These are phyloP conservation scores for Salix brachista DNA, from an alignment of 345 rosid species.

Conservation along the genomic window DNA sequence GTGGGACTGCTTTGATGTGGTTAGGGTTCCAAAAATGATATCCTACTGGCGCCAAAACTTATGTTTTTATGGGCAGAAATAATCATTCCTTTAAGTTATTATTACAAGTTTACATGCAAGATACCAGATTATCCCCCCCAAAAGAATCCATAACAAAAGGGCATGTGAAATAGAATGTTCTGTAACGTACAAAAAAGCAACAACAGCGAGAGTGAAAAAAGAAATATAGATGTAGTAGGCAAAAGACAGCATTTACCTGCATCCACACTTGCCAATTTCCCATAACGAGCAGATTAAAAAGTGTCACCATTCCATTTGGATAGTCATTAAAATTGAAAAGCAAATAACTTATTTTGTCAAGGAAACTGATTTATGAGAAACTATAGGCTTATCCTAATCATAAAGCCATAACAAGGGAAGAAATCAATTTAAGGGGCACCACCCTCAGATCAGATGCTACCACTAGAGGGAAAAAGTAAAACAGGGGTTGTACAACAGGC, in stretches of 20 bases:
- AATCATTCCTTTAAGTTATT: too few relatives aligned
- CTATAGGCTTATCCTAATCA: neutral
- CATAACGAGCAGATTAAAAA: conserved; percentile 87
- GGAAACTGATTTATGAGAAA: conserved; percentile 23
- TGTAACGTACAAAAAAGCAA: neutral
- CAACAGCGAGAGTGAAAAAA: neutral
- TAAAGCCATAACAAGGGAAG: neutral
- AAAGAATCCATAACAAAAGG: too few relatives aligned
- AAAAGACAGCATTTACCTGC: conserved; percentile 49
- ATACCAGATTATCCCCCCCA: neutral
- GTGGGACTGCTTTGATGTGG: too few relatives aligned
- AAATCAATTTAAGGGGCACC: neutral
- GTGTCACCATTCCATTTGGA: conserved; percentile 97
- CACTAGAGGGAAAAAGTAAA: neutral
- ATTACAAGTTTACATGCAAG: too few relatives aligned
- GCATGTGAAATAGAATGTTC: neutral
- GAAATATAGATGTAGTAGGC: neutral
- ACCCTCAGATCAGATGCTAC: neutral
- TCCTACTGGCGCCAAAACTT: too few relatives aligned
- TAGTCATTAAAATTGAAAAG: conserved; percentile 93
- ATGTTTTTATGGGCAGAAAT: too few relatives aligned
- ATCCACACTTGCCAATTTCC: conserved; percentile 93
- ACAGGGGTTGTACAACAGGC: neutral
- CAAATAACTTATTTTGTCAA: conserved; percentile 63
- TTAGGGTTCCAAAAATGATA: too few relatives aligned